Evolutionary conservation across 805 yeast species (phyloP).

Genomic region (Teunomyces stri): DNA sequence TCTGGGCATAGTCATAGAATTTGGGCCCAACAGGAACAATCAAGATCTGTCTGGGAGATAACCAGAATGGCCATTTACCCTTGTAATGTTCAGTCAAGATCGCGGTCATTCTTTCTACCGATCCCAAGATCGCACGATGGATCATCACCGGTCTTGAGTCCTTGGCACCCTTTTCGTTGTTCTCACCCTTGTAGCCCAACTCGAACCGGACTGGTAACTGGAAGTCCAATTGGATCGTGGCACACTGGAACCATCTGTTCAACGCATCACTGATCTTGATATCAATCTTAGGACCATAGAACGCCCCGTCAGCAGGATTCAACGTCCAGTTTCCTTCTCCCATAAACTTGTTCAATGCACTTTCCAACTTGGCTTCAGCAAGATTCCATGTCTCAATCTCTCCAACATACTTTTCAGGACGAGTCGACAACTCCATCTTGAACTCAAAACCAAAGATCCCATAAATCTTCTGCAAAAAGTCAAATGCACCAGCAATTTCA

Average conservation of each 20-base stretch:
- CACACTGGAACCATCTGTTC: constrained; percentile 98
- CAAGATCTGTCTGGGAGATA: constrained; percentile 97
- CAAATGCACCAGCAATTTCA: constrained; percentile 82
- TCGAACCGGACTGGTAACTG: constrained; percentile 95
- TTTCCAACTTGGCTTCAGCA: constrained; percentile 83
- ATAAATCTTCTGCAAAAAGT: constrained; percentile 79
- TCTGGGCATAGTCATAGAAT: constrained; percentile 85
- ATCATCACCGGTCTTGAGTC: constrained; percentile 95
- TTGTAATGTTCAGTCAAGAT: constrained; percentile 96
- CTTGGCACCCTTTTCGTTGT: constrained; percentile 54
- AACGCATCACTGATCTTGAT: constrained; percentile 93
- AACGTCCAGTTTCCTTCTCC: constrained; percentile 88
- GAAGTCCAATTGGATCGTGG: constrained; percentile 98
- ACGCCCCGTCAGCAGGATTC: constrained; percentile 97
- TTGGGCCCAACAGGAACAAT: constrained; percentile 97
- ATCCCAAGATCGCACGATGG: constrained; percentile 97
- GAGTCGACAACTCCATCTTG: constrained; percentile 94
- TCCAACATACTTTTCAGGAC: constrained; percentile 96
- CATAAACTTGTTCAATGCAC: constrained; percentile 73
- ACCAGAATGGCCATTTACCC: constrained; percentile 99
- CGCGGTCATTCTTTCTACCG: constrained; percentile 99
- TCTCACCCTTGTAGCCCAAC: constrained; percentile 71
- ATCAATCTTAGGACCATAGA: constrained; percentile 95
- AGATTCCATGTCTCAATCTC: constrained; percentile 90
- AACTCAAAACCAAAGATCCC: constrained; percentile 93